Base-by-base conservation (phyloP, 495 filamentous ascomycete genomes). In the Platismatia glauca region DNA sequence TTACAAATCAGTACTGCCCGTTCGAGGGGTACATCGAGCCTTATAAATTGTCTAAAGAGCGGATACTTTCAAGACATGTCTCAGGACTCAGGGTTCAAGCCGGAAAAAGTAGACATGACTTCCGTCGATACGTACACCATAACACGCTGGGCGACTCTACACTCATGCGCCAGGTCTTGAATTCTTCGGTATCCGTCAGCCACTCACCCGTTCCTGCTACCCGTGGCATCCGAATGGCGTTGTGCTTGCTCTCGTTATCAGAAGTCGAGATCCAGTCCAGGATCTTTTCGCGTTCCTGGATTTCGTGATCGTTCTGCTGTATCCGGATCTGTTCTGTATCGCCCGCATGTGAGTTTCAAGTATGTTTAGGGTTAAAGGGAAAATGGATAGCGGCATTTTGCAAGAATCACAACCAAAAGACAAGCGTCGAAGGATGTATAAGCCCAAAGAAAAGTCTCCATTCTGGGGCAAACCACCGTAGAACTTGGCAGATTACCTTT, bases 251-350 rank as follows among this genome's bases (percentile, higher is more conserved):
- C 16, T 56, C 22, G 7, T 38, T 22, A 16, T 65, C 50, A 29
- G 35, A 20, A 39, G n/a, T 39, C 35, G 63, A 65, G 3, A 65
- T n/a, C 58, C 63, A 65, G 9, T 64, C 24, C 18, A 64, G 61
- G 41, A 52, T 57, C 4, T 43, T 46, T n/a, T 64, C 39, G n/a
- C 56, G 55, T 57, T 64, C 29, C 15, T 18, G 27, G 34, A 20
- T 27, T 35, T 33, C 24, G 33, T 7, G 27, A 24, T 64, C 39
- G 3, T 48, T 50, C 1, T 33, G 39, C 16, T 35, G n/a, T 20
- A 43, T 58, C 22, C 31, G 31, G 8, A 27, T 58, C 27, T 44
- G 31, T 35, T 59, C 55, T 58, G 18, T 20, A 24, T 52, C 35
- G 13, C 29, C 9, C 6, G 6, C 20, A 11, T 33, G 29, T 53